Evolutionary conservation across 2,329 filamentous ascomycete genomes (phyloP), one percentile per base, ranked within the genome.

Genomic region (Mariannaea elegans): DNA sequence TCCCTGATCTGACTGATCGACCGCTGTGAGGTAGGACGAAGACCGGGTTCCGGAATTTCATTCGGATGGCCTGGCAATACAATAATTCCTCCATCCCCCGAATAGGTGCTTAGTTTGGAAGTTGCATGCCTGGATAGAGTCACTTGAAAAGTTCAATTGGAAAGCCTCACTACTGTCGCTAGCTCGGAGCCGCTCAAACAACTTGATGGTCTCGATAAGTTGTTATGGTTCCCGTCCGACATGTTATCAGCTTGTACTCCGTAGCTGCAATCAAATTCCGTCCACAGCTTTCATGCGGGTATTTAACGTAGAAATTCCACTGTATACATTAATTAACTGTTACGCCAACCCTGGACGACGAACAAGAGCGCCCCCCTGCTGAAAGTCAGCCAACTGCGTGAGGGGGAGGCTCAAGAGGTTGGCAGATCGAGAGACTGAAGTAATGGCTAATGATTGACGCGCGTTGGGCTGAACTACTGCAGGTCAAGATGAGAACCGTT

Each of bases 401-500:
- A 31, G 36, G 46, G 38, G 44, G 49, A 48, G 31, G 56, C 18
- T 44, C 34, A 29, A 48, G 24, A 27, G 18, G 32, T 16, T 49
- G 48, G 31, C 38, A 49, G 48, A 38, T 44, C 42, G 41, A 45
- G 19, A 46, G 41, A 54, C 23, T 32, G 44, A 48, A 24, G 44
- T 34, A 49, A 9, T 38, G 23, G 49, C 34, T 49, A 29, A 27
- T 56, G 47, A 56, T 65, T 67, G 57, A 63, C 45, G 47, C 55
- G 49, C 49, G 61, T 52, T 54, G 51, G 63, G 46, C 51, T 53
- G 62, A 64, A 58, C 63, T 65, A 61, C 57, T 66, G 65, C 63
- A 69, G 65, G 63, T 61, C 55, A 55, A 44, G 58, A 65, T 63
- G 56, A 61, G 55, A 65, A 65, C 59, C 59, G 67, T 70, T 70